Evolutionary conservation across 1,139 yeast genomes (phyloP), one percentile per base, ranked within the genome.

Genomic region (Sugiyamaella japonica): DNA sequence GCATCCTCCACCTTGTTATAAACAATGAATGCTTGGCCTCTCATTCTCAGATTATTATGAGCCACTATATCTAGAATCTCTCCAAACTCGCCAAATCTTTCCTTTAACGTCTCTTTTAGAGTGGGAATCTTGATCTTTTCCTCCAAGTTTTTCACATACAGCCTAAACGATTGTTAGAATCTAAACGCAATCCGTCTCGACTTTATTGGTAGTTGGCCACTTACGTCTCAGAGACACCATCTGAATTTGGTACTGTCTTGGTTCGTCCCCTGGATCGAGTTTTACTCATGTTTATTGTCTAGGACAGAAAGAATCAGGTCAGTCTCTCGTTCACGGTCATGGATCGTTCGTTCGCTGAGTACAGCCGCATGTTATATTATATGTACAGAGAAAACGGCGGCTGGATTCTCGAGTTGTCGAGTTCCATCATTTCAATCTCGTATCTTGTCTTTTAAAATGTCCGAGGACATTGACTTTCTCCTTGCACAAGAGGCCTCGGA

Each of bases 11-110:
- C 63, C 17, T 70, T 66, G 2, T 72, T 76, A 59, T 83, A 84
- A 0, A 91, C 85, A 6, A 93, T 77, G 69, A 90, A 93, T 1
- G 97, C 97, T 69, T 90, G 97, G 1, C 97, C 97, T 55, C 84
- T 77, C 79, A 87, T 76, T 56, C 76, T 78, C 28, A 87, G 65
- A 63, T 83, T 85, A 59, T 78, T 78, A 59, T 83, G 84, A 0
- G 90, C 83, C 1, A 82, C 76, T 7, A 89, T 71, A 42, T 80
- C 81, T 10, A 77, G 60, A 1, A 86, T 74, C 0, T 72, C 66
- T 0, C 88, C 86, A 66, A 75, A 82, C 13, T 74, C 66, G 2
- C 68, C 65, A 47, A 85, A 84, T 1, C 76, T 59, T 1, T 69
- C 65, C 3, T 61, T 59, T 6, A 89, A 74, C 12, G 73, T 75